phyloP scores from a whole-genome alignment of 495 filamentous ascomycete genomes.

The Mycothermus thermophilus region DNA sequence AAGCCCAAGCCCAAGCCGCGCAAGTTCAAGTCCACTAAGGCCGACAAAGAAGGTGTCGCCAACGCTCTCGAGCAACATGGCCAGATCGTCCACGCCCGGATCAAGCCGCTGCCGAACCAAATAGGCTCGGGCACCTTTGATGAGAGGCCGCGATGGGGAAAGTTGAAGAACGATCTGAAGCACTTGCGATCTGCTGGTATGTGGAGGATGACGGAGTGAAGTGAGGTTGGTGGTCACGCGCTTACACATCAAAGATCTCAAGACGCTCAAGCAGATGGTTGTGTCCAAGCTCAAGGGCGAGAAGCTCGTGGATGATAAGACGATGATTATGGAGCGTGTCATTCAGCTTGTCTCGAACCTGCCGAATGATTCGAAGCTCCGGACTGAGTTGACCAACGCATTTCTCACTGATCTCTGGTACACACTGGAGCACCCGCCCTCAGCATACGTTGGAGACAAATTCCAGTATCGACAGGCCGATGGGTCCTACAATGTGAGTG shows the following conservation, averaged over 20 bases:
- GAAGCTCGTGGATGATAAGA: constrained; percentile 57
- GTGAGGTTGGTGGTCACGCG: no score
- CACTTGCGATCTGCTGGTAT: constrained; percentile 32
- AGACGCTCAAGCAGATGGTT: constrained; percentile 25
- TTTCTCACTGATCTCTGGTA: constrained; percentile 62
- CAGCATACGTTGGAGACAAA: constrained; percentile 48
- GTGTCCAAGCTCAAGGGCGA: constrained; percentile 32
- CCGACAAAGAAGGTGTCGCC: constrained; percentile 26
- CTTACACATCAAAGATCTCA: constrained; percentile 18
- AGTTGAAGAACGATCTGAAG: constrained; percentile 50
- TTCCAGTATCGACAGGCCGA: constrained; percentile 57
- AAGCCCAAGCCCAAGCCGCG: constrained; percentile 11
- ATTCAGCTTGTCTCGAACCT: constrained; percentile 61
- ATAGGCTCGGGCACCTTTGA: constrained; percentile 45
- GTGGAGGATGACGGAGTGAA: neutral
- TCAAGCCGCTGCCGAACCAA: constrained; percentile 52
- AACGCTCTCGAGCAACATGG: constrained; percentile 46
- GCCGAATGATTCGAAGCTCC: constrained; percentile 45
- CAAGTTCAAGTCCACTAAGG: constrained; percentile 15
- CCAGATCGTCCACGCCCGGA: constrained; percentile 50
- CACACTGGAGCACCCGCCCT: constrained; percentile 42
- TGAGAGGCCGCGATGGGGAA: constrained; percentile 25
- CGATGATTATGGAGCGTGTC: constrained; percentile 63
- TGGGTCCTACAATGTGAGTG: constrained; percentile 44
- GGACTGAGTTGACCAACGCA: constrained; percentile 50